Base-by-base conservation (phyloP, 176 grass and related monocot genomes). In the Puya raimondii region DNA sequence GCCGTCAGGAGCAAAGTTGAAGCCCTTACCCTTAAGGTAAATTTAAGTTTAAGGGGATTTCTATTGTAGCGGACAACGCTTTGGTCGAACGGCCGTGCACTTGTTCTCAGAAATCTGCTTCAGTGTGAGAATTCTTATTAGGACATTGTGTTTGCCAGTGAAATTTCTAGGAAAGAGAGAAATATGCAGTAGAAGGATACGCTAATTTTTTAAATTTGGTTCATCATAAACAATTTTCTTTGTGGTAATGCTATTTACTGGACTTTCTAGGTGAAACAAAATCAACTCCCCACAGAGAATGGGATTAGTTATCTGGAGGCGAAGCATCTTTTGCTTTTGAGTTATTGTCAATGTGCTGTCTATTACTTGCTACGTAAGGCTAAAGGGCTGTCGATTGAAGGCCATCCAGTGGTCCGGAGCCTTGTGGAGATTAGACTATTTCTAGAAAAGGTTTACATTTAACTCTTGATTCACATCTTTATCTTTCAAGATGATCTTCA, bases 331-430 rank as follows among this genome's bases (percentile, higher is more conserved):
- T 73, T 92, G 74, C 86, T 97, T 11, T 68, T 97, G 2, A 79
- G 69, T 48, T 92, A 97, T 74, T 97, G 89, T 68, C 84, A 92
- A 53, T 88, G 81, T 58, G 83, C 92, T 2, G 93, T 92, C 6
- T 92, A 96, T 66, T 96, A 96, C 75, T 68, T 90, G 23, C 83
- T 92, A 63, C 70, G 80, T 65, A 97, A 92, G 81, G 89, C 89
- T 47, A 96, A 87, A 79, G 92, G 92, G 13, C 82, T 91, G 53
- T 85, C 93, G 13, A 76, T 87, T 66, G 81, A 88, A 12, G 68
- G 67, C 1, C 86, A 97, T 82, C 86, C 89, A 0, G 84, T 97
- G 7, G 84, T 90, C 42, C 67, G 68, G 52, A 87, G 85, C 71
- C 84, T 92, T 23, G 77, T 97, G 0, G 86, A 97, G 85, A 92